Evolutionary conservation across 495 filamentous ascomycete species (phyloP), one percentile per base, ranked within the genome.

Genomic region (Hypoxylon trugodes): DNA sequence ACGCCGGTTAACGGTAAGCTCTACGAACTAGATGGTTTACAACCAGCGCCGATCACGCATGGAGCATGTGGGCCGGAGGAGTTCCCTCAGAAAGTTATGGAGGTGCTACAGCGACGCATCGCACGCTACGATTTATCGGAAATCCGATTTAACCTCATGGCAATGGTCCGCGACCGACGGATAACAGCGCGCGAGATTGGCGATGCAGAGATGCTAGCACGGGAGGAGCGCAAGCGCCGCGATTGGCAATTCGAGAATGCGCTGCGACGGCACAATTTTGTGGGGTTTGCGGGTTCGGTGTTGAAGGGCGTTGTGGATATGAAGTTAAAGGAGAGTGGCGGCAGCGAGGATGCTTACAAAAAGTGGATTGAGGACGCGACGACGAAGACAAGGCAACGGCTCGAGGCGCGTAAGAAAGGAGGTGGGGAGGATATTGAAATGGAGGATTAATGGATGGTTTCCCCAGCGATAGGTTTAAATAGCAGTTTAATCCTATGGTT

Each of bases 191-290:
- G 83, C 37, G 92, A 95, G 79, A 82, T 93, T 51, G 95, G 94
- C 13, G 95, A 99, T 76, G 60, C 67, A 47, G 94, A 96, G 75
- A 75, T 83, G 72, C 73, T 98, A 67, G 82, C 86, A 67, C 79
- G 87, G 53, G 93, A 98, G 84, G 87, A 93, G 82, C 77, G 82
- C 73, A 96, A 96, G 86, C 78, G 95, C 51, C 82, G 79, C 48
- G 90, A 84, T 25, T 99, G 95, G 96, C 83, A 84, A 69, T 98
- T 93, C 87, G 95, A 99, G 85, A 98, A 99, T 77, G 91, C 93
- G 22, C 79, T 99, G 72, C 76, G 95, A 56, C 76, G 90, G 68
- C 94, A 95, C 75, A 99, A 99, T 72, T 98, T 99, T 77, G 89
- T 99, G 13, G 96, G 93, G 0, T 97, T 99, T 72, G 88, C 93